Evolutionary conservation across 140 eudicot genomes (phyloP).

Genomic region (Erigeron philadelphicus): DNA sequence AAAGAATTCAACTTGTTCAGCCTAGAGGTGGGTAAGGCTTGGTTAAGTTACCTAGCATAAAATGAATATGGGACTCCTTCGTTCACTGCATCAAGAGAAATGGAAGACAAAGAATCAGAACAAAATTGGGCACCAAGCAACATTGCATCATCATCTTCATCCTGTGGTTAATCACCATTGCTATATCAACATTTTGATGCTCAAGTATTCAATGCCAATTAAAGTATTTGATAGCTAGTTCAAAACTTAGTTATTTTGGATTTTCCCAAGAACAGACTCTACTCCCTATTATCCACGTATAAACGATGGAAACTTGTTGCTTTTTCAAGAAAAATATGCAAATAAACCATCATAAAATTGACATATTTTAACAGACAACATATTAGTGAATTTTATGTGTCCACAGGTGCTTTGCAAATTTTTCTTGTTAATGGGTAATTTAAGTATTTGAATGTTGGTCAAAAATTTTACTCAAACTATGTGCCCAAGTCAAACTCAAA

Average conservation of each 20-base stretch:
- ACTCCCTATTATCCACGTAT: too few relatives aligned
- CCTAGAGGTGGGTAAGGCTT: constrained; percentile 1
- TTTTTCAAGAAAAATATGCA: too few relatives aligned
- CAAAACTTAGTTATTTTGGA: background rate
- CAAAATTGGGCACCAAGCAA: constrained; percentile 84
- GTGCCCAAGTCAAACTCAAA: constrained; percentile 7
- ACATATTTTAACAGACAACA: background rate
- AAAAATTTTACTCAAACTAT: background rate
- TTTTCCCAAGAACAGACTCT: too few relatives aligned
- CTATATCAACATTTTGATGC: background rate
- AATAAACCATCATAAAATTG: too few relatives aligned
- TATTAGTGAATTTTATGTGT: background rate
- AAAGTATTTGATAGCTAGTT: background rate
- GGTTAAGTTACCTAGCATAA: constrained; percentile 62
- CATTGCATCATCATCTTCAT: constrained; percentile 96
- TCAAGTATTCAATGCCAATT: background rate
- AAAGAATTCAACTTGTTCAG: background rate
- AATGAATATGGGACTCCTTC: constrained; percentile 67
- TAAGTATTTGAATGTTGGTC: background rate
- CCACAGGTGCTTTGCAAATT: background rate
- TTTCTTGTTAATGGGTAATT: background rate
- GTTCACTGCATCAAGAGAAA: constrained; percentile 62
- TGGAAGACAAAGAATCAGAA: constrained; percentile 73
- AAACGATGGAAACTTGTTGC: too few relatives aligned
- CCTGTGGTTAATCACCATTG: constrained; percentile 42